Evolutionary conservation across 2,329 filamentous ascomycete species (phyloP), one percentile per base, ranked within the genome.

Genomic region (Penicillium capsulatum): DNA sequence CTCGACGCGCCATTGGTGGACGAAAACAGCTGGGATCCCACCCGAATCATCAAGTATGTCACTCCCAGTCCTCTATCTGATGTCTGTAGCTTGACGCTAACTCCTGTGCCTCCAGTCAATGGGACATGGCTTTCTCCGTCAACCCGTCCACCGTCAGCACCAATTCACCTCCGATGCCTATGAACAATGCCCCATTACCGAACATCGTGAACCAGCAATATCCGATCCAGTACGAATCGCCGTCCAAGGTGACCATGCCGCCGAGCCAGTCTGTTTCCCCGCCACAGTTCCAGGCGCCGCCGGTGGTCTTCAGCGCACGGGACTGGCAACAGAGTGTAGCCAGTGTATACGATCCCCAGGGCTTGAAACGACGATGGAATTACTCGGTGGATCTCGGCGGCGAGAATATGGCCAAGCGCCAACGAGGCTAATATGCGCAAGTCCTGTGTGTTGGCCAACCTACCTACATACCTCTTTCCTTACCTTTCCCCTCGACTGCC

Each of bases 61-160:
- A 28, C n/a, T 16, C 17, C 20, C 11, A 32, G 19, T 14, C 31
- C 19, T 31, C 45, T 59, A 45, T 5, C 8, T 26, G 19, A 22
- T 22, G 9, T 22, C 5, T 22, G 19, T 22, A 22, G 19, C 19
- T 22, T 9, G 19, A 42, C 36, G 38, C 54, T 66, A 51, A 71
- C 26, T 36, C 24, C 1, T 17, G 17, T 14, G 17, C 34, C 7
- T 34, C 7, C 57, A 94, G 90, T 65, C 88, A 95, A 73, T 97
- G 91, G 90, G 90, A 94, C 66, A 83, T 85, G 59, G 90, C 91
- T 51, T 97, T 96, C 70, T 86, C 88, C 73, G 86, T 83, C 65
- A 80, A 79, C 44, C 67, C 70, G 51, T 65, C 67, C 8, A 57
- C 53, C 37, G 38, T 63, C 38, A 65, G 67, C 55, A 44, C 65